phyloP scores from a whole-genome alignment of 306 rosid species.

The Carpinus fangiana region DNA sequence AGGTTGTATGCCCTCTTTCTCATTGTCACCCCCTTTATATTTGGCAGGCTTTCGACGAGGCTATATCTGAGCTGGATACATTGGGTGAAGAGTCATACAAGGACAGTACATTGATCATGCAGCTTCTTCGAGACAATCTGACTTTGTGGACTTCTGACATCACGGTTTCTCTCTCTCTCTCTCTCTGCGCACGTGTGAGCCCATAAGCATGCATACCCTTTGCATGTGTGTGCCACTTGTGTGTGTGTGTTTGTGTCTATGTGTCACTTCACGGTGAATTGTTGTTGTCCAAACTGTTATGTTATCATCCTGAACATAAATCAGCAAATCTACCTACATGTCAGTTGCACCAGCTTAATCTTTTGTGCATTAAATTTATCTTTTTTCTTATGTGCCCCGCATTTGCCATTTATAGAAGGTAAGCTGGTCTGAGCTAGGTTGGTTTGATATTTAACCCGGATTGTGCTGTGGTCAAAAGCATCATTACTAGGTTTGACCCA shows the following conservation, averaged over 20 bases:
- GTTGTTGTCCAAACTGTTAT: not conserved
- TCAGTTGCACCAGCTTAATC: not conserved
- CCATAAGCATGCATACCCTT: not conserved
- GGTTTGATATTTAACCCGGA: not conserved
- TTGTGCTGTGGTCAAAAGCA: not conserved
- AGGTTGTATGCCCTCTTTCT: not conserved
- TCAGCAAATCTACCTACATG: not conserved
- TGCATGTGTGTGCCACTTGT: not conserved
- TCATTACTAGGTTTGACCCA: not conserved
- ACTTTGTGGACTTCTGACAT: conserved; percentile 97
- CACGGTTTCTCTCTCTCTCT: conserved; percentile 47
- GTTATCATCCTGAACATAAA: not conserved
- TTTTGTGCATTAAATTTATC: not conserved
- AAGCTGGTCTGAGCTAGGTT: not conserved
- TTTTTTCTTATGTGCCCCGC: not conserved
- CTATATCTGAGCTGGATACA: conserved; percentile 89
- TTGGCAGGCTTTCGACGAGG: conserved; percentile 89
- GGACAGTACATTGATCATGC: conserved; percentile 96
- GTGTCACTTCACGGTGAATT: not conserved
- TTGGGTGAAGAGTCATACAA: conserved; percentile 96
- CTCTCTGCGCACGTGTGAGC: not conserved
- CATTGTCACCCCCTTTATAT: not conserved
- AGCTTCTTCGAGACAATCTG: conserved; percentile 92
- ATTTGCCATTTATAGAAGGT: not conserved
- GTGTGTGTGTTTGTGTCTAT: not conserved